Percentiles rank a stretch among this genome's conserved stretches.
phyloP scores from a whole-genome alignment of 768 basidiomycete species.

The Leccinum subgranulosum region DNA sequence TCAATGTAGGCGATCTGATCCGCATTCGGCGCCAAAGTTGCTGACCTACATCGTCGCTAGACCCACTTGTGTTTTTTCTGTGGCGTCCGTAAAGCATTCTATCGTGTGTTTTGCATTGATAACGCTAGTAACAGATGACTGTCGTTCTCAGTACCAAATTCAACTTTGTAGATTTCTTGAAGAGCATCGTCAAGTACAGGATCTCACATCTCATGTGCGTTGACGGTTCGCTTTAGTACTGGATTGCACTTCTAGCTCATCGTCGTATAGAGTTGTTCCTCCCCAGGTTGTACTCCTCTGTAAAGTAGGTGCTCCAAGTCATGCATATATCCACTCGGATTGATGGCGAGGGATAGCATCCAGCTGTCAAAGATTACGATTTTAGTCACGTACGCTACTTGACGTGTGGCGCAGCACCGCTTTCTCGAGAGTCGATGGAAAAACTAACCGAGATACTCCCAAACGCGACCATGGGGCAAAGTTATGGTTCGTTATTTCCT shows the following conservation, averaged over 20 bases:
- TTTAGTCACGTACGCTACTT: conserved; percentile 37
- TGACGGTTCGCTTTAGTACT: background rate
- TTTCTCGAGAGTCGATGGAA: conserved; percentile 48
- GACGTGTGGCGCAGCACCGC: conserved; percentile 55
- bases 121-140: conserved; percentile 40
- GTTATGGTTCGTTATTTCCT: conserved; percentile 44
- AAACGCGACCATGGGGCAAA: conserved; percentile 52
- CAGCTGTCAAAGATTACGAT: conserved; percentile 39
- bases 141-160: conserved; percentile 46
- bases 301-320: conserved; percentile 36
- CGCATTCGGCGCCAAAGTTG: background rate
- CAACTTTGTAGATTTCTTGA: conserved; percentile 42
- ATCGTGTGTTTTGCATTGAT: background rate
- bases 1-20: conserved; percentile 41
- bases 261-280: conserved; percentile 38
- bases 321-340: background rate
- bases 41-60: conserved; percentile 37
- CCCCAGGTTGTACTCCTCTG: conserved; percentile 48
- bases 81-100: conserved; percentile 41
- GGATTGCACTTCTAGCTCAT: background rate
- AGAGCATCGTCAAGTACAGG: conserved; percentile 42
- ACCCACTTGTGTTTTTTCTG: conserved; percentile 55
- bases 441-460: conserved; percentile 47
- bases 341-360: conserved; percentile 28
- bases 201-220: conserved; percentile 45